Evolutionary conservation across 805 yeast genomes (phyloP), one percentile per base, ranked within the genome.

Genomic region (Debaryomyces prosopidis): DNA sequence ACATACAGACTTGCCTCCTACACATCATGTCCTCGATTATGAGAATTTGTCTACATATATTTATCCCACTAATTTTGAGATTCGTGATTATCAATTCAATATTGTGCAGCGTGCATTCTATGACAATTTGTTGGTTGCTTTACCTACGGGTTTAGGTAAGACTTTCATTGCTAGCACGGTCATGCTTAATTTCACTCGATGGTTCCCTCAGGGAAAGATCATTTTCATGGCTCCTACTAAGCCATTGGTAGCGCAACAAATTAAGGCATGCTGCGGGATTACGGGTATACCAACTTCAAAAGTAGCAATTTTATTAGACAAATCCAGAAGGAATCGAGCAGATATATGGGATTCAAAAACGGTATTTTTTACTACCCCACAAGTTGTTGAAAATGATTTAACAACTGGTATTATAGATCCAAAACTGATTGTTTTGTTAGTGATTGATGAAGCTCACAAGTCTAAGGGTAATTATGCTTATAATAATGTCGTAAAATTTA

Each of bases 81-180:
- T 85, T 0, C 79, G 99, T 60, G 96, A 89, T 48, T 94, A 95
- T 61, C 99, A 94, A 66, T 82, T 75, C 58, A 84, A 84, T 52
- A 90, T 94, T 44, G 89, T 90, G 2, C 71, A 74, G 38, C 78
- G 81, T 46, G 84, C 97, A 0, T 69, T 94, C 31, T 82, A 79
- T 55, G 74, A 82, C 49, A 94, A 94, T 58, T 62, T 85, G 3
- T 69, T 94, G 18, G 92, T 96, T 59, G 96, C 97, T 0, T 79
- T 94, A 12, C 99, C 99, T 0, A 94, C 99, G 0, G 99, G 99
- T 53, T 73, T 91, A 62, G 99, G 99, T 33, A 94, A 94, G 67
- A 94, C 99, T 0, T 89, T 94, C 52, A 90, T 94, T 58, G 98
- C 99, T 1, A 84, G 95, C 31, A 85, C 96, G 0, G 92, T 92